A percentile compares a stretch with the other conserved stretches of the same genome.
Evolutionary conservation across 2,329 filamentous ascomycete species (phyloP).

Genomic region (Ramularia collo-cygni): DNA sequence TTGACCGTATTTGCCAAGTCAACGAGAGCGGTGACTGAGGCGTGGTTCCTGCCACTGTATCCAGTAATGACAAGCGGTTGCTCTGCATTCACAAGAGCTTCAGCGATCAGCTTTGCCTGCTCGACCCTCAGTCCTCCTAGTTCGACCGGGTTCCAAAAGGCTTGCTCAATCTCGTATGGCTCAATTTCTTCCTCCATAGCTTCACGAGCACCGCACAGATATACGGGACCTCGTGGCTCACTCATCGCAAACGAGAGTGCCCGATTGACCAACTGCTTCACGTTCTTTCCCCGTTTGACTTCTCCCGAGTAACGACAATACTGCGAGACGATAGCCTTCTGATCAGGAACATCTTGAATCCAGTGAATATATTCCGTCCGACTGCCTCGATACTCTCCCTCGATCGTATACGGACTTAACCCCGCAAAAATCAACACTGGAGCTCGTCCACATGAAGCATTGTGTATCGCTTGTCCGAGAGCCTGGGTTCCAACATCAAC

Average conservation of each 20-base stretch:
- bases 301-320: slow-evolving; percentile 81
- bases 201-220: slow-evolving; percentile 70
- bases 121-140: slow-evolving; percentile 54
- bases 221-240: slow-evolving; percentile 72
- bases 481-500: slow-evolving; percentile 79
- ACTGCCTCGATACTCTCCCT: slow-evolving; percentile 70
- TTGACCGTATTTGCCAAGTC: slow-evolving; percentile 61
- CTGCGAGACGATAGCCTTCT: slow-evolving; percentile 72
- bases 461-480: slow-evolving; percentile 70
- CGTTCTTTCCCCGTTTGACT: slow-evolving; percentile 75
- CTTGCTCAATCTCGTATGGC: slow-evolving; percentile 62
- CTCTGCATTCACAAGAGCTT: slow-evolving; percentile 56
- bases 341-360: slow-evolving; percentile 78
- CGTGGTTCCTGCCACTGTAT: slow-evolving; percentile 63
- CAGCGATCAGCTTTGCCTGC: slow-evolving; percentile 54
- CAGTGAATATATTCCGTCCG: slow-evolving; percentile 81
- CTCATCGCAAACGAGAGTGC: slow-evolving; percentile 75
- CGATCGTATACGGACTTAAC: slow-evolving; percentile 66
- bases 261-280: slow-evolving; percentile 84
- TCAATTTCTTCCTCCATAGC: slow-evolving; percentile 79
- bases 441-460: slow-evolving; percentile 65
- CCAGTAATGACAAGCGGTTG: slow-evolving; percentile 65
- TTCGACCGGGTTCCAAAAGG: slow-evolving; percentile 63
- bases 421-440: slow-evolving; percentile 75
- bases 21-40: slow-evolving; percentile 55